Evolutionary conservation across 345 rosid species (phyloP).

Genomic region (Gossypium mustelinum): DNA sequence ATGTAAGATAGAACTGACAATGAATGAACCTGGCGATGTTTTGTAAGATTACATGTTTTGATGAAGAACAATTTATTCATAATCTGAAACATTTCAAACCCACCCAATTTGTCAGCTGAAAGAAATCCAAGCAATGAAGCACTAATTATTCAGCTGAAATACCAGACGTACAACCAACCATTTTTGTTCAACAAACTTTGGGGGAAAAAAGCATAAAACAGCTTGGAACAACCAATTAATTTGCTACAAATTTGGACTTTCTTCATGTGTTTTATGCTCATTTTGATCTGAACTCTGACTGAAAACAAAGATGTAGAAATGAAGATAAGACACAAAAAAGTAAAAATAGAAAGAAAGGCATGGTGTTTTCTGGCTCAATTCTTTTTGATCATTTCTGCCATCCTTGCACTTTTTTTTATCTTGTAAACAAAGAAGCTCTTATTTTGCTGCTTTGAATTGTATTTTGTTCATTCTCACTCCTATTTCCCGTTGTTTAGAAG

Average conservation of each 20-base stretch:
- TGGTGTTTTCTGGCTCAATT: background rate
- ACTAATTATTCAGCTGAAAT: too few species aligned
- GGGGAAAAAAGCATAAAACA: background rate
- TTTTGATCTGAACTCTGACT: background rate
- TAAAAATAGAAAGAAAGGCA: conserved; percentile 24
- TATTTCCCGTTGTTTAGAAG: background rate
- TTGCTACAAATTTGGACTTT: background rate
- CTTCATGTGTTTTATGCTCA: background rate
- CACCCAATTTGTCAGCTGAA: background rate
- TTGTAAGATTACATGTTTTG: background rate
- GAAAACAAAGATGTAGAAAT: background rate
- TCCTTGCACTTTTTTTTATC: conserved; percentile 4
- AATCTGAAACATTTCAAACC: background rate
- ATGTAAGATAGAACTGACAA: background rate
- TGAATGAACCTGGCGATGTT: background rate
- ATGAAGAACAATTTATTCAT: background rate
- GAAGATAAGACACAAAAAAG: background rate
- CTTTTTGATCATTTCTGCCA: background rate
- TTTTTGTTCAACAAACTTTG: background rate
- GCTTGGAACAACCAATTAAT: background rate
- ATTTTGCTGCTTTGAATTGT: background rate
- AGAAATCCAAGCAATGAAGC: too few species aligned
- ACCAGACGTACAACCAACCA: background rate
- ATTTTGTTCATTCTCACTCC: background rate
- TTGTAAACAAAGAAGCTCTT: conserved; percentile 7